Evolutionary conservation across 352 stramenopile genomes (phyloP).

Genomic region (Pythium brachiatum): DNA sequence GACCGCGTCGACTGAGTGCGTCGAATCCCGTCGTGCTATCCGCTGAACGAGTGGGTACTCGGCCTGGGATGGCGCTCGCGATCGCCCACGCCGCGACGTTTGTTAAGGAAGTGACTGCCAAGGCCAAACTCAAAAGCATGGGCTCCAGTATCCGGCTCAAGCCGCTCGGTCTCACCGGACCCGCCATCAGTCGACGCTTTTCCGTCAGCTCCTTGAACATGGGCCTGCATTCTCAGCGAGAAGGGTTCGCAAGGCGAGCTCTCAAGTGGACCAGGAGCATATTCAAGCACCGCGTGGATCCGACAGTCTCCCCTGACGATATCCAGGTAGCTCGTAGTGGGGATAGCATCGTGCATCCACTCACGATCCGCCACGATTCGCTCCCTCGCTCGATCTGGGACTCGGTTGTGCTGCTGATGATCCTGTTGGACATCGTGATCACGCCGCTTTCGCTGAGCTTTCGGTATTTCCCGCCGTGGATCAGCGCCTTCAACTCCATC

Average conservation of each 20-base stretch:
- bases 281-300: conserved; percentile 15
- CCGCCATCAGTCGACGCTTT: conserved; percentile 36
- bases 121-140: not conserved
- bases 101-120: not conserved
- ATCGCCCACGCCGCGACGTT: conserved; percentile 16
- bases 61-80: conserved; percentile 4
- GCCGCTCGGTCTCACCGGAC: conserved; percentile 2
- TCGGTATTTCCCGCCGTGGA: conserved; percentile 29
- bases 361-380: conserved; percentile 55
- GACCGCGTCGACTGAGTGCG: conserved; percentile 11
- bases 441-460: conserved; percentile 59
- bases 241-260: not conserved
- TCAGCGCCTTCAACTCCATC: conserved; percentile 34
- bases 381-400: conserved; percentile 46
- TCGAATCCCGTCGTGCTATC: conserved; percentile 16
- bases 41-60: not conserved
- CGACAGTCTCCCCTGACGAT: conserved; percentile 37
- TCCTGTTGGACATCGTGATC: conserved; percentile 55
- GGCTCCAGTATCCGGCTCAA: not conserved
- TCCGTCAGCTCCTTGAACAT: conserved; percentile 35
- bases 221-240: not conserved
- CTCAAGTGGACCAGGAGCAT: conserved; percentile 15
- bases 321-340: conserved; percentile 38
- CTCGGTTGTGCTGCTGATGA: conserved; percentile 52
- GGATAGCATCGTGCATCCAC: conserved; percentile 31